These are phyloP conservation scores for Verticillium isaacii DNA, from an alignment of 2,329 filamentous ascomycete genomes.

Conservation along the genomic window DNA sequence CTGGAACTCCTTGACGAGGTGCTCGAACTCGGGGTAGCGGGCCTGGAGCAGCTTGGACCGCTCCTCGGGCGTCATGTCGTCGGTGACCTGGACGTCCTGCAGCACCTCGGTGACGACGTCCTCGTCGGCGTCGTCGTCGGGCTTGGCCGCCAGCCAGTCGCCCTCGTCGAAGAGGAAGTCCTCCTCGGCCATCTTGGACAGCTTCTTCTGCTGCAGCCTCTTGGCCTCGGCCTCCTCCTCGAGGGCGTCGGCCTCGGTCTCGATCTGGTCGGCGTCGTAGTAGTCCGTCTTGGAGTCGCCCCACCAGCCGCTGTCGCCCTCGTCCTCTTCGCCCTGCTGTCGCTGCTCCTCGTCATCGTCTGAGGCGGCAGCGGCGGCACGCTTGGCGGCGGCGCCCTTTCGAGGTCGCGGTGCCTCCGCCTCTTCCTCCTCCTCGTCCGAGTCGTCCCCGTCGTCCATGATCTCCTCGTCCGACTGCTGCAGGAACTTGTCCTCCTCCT, in stretches of 20 bases:
- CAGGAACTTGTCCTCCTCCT: conserved; percentile 60
- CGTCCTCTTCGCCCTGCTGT: conserved; percentile 48
- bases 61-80: conserved; percentile 73
- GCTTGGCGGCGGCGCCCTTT: conserved; percentile 34
- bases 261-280: conserved; percentile 77
- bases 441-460: conserved; percentile 39
- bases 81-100: conserved; percentile 75
- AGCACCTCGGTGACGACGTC: conserved; percentile 81
- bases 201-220: conserved; percentile 83
- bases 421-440: conserved; percentile 31
- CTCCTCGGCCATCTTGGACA: conserved; percentile 81
- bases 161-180: conserved; percentile 92
- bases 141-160: conserved; percentile 68
- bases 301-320: conserved; percentile 69
- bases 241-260: conserved; percentile 64
- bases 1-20: conserved; percentile 74
- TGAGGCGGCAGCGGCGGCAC: conserved; percentile 38
- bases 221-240: conserved; percentile 91
- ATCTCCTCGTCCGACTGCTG: conserved; percentile 61
- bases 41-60: conserved; percentile 69
- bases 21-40: conserved; percentile 89
- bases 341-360: conserved; percentile 57
- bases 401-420: conserved; percentile 26
- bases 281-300: conserved; percentile 85
- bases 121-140: conserved; percentile 43